A percentile compares a stretch with the other conserved stretches of the same genome.
These are phyloP conservation scores for Spergularia marina DNA, from an alignment of 148 eudicot genomes.

Conservation along the genomic window DNA sequence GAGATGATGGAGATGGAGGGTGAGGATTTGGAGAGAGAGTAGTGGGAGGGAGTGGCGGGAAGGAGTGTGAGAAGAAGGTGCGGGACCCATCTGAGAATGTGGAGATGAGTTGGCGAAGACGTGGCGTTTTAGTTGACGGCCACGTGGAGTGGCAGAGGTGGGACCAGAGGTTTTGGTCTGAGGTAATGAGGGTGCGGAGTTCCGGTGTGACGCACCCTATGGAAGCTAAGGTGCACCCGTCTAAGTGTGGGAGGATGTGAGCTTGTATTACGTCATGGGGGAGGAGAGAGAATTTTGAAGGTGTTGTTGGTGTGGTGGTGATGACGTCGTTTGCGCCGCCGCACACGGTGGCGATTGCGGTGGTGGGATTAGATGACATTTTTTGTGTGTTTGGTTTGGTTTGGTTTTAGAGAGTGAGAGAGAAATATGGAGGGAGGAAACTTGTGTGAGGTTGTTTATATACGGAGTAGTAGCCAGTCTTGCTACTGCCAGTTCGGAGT, in stretches of 20 bases:
- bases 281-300: constrained; percentile 35
- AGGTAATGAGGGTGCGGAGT: constrained; percentile 47
- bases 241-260: constrained; percentile 65
- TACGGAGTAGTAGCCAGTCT: background rate
- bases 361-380: constrained; percentile 10
- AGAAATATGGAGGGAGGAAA: background rate
- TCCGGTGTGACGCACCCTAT: constrained; percentile 51
- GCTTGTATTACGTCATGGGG: constrained; percentile 54
- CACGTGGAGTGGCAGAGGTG: constrained; percentile 57
- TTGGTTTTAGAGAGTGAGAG: background rate
- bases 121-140: constrained; percentile 65
- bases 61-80: constrained; percentile 61
- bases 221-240: constrained; percentile 65
- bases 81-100: constrained; percentile 54
- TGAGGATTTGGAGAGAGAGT: constrained; percentile 22
- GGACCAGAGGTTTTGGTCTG: constrained; percentile 53
- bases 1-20: constrained; percentile 20
- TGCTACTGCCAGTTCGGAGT: background rate
- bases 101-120: constrained; percentile 42
- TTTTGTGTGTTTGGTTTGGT: background rate
- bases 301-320: constrained; percentile 26
- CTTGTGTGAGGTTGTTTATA: background rate
- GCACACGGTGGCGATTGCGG: background rate
- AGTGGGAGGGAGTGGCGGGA: constrained; percentile 38
- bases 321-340: too few relatives aligned